These are phyloP conservation scores for Populus simonii DNA, from an alignment of 345 rosid species.

Conservation along the genomic window DNA sequence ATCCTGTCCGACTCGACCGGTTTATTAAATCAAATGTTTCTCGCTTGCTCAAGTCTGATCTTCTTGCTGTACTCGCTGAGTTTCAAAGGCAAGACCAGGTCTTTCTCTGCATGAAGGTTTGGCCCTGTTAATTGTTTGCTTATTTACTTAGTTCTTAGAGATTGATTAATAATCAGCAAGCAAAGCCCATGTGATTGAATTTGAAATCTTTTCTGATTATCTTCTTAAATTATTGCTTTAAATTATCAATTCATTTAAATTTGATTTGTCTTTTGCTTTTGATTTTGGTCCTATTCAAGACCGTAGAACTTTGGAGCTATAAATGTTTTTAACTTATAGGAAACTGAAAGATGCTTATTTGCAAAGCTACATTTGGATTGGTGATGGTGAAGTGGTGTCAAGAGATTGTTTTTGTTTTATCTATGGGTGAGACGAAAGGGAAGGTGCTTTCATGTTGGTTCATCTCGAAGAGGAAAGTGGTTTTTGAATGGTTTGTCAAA, in stretches of 20 bases:
- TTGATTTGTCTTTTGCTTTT: not conserved
- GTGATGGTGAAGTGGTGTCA: not conserved
- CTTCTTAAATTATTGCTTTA: not conserved
- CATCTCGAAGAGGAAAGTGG: too few relatives aligned
- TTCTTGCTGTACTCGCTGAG: slow-evolving; percentile 78
- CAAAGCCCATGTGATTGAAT: not conserved
- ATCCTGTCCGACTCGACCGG: slow-evolving; percentile 55
- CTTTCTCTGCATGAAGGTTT: slow-evolving; percentile 87
- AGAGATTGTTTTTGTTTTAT: not conserved
- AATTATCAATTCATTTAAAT: too few relatives aligned
- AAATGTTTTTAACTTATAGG: not conserved
- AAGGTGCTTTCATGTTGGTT: too few relatives aligned
- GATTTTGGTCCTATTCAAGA: not conserved
- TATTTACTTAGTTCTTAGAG: not conserved
- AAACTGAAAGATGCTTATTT: not conserved
- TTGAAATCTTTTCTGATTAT: not conserved
- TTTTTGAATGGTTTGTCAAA: too few relatives aligned
- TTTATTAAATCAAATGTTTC: slow-evolving; percentile 65
- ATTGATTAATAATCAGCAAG: not conserved
- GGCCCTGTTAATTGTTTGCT: not conserved
- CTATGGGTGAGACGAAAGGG: not conserved
- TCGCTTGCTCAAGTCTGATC: slow-evolving; percentile 87
- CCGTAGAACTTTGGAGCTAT: not conserved
- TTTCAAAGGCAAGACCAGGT: slow-evolving; percentile 89
- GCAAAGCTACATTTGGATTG: not conserved